Evolutionary conservation across 371 early-diverging fungal genomes (phyloP).

Genomic region (Syncephalastrum monosporum): DNA sequence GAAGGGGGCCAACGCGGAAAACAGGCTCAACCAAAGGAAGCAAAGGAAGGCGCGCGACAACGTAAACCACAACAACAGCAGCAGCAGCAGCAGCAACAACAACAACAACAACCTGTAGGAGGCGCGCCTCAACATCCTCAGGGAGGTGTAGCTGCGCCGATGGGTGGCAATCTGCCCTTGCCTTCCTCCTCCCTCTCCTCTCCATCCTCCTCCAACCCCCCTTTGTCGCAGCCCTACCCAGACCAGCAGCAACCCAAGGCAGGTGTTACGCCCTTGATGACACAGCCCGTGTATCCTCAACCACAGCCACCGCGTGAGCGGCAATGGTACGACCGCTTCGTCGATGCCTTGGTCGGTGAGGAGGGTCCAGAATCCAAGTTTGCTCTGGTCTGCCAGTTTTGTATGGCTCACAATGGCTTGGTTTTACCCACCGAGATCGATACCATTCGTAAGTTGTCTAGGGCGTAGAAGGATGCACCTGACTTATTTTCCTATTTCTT

Average conservation of each 20-base stretch:
- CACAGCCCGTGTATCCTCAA: not conserved
- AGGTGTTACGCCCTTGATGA: not conserved
- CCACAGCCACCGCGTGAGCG: slow-evolving; percentile 11
- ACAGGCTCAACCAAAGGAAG: slow-evolving; percentile 1
- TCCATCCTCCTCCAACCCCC: too few species aligned
- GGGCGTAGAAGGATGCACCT: not conserved
- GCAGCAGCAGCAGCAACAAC: slow-evolving; percentile 1
- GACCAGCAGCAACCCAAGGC: slow-evolving; percentile 1
- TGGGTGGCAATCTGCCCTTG: not conserved
- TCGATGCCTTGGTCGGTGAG: slow-evolving; percentile 83
- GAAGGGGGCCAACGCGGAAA: slow-evolving; percentile 5
- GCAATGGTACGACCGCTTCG: slow-evolving; percentile 80
- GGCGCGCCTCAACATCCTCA: slow-evolving; percentile 6
- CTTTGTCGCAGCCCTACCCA: too few species aligned
- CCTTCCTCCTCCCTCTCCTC: not conserved
- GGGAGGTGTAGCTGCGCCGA: slow-evolving; percentile 6
- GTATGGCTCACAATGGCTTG: slow-evolving; percentile 90
- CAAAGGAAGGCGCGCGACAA: not conserved
- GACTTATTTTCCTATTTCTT: not conserved
- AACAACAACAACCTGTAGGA: not conserved
- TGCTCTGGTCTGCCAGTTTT: slow-evolving; percentile 86
- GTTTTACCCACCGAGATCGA: slow-evolving; percentile 76
- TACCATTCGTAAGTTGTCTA: slow-evolving; percentile 53
- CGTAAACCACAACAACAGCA: not conserved
- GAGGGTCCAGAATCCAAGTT: slow-evolving; percentile 75